These are phyloP conservation scores for Cydonia oblonga DNA, from an alignment of 331 rosid genomes.

Conservation along the genomic window DNA sequence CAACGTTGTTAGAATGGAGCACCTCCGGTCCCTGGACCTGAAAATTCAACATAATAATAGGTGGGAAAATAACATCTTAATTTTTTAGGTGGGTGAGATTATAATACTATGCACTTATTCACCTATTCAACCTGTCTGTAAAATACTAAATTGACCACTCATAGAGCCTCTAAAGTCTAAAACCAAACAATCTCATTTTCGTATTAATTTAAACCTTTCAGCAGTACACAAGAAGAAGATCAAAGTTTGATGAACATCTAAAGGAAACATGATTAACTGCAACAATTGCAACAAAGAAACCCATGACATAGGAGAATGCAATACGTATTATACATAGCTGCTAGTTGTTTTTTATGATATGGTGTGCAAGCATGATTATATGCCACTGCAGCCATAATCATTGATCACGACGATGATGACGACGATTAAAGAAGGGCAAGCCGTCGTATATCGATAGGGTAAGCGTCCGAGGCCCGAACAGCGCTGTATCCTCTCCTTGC, in stretches of 20 bases:
- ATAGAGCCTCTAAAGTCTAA: background rate
- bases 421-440: slow-evolving; percentile 41
- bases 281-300: background rate
- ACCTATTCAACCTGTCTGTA: too few relatives aligned
- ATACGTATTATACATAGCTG: background rate
- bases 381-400: background rate
- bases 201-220: background rate
- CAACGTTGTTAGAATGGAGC: too few relatives aligned
- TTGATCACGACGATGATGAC: background rate
- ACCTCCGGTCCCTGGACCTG: too few relatives aligned
- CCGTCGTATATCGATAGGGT: slow-evolving; percentile 62
- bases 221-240: background rate
- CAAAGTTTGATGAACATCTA: background rate
- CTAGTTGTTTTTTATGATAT: background rate
- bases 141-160: too few relatives aligned
- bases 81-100: too few relatives aligned
- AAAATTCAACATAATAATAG: too few relatives aligned
- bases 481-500: slow-evolving; percentile 71
- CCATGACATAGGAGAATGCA: background rate
- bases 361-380: background rate
- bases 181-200: background rate
- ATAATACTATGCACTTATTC: too few relatives aligned
- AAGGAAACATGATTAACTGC: too few relatives aligned
- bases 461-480: slow-evolving; percentile 75
- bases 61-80: too few relatives aligned